A percentile compares a stretch with the other conserved stretches of the same genome.
phyloP scores from a whole-genome alignment of 257 asterid genomes.

The Echites panduratus region DNA sequence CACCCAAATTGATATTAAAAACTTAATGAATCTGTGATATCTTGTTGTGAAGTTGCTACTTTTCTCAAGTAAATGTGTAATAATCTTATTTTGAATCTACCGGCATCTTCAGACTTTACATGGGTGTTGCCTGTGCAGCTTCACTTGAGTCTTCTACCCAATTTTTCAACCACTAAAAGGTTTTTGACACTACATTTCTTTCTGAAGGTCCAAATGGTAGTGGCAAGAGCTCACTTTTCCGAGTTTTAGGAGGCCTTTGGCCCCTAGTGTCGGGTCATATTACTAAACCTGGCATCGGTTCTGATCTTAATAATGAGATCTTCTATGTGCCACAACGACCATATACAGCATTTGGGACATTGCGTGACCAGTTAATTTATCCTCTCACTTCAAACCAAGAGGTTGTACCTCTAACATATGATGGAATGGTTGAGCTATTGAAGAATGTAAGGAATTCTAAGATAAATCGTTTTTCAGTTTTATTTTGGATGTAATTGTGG shows the following conservation, averaged over 20 bases:
- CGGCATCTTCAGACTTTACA: neutral
- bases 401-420: conserved; percentile 63
- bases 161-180: neutral
- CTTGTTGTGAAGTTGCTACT: neutral
- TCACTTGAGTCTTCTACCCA: neutral
- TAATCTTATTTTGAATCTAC: neutral
- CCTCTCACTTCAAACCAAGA: conserved; percentile 91
- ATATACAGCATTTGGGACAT: conserved; percentile 94
- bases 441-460: conserved; percentile 53
- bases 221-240: conserved; percentile 98
- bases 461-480: neutral
- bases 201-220: conserved; percentile 97
- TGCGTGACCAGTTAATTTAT: conserved; percentile 96
- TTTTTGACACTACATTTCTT: conserved; percentile 8
- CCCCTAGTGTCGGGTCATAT: conserved; percentile 93
- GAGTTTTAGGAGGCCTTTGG: conserved; percentile 99
- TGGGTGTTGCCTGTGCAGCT: neutral
- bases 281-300: conserved; percentile 96
- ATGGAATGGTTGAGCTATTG: conserved; percentile 86
- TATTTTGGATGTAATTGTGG: neutral
- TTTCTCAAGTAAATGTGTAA: neutral
- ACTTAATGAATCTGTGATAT: neutral
- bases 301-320: conserved; percentile 96
- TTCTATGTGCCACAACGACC: conserved; percentile 99
- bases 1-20: neutral